A percentile compares a stretch with the other conserved stretches of the same genome.
phyloP scores from a whole-genome alignment of 164 flowering plant genomes.

The Tetrastigma voinierianum region DNA sequence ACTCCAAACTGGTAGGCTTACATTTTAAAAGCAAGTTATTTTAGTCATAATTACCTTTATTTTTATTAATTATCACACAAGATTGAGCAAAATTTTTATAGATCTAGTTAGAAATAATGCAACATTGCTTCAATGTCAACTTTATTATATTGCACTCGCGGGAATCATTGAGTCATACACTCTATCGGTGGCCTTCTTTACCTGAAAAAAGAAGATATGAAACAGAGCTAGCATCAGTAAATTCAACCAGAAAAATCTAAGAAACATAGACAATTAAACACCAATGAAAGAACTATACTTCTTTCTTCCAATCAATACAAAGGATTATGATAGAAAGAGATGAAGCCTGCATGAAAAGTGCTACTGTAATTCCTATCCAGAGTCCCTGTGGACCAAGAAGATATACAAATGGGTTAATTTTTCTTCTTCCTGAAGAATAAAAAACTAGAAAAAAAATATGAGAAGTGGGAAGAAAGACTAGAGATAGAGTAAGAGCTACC shows the following conservation, averaged over 20 bases:
- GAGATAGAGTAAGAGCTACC: conserved; percentile 15
- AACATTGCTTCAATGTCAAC: background rate
- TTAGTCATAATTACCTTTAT: too few species aligned
- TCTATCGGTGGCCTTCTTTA: conserved; percentile 21
- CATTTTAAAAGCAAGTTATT: too few species aligned
- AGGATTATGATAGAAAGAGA: conserved; percentile 12
- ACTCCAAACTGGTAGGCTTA: too few species aligned
- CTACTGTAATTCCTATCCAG: conserved; percentile 28
- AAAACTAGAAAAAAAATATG: background rate
- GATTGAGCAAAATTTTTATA: too few species aligned
- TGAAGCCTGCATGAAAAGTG: conserved; percentile 21
- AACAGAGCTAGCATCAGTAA: too few species aligned
- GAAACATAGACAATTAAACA: too few species aligned
- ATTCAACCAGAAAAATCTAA: background rate
- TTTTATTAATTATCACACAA: too few species aligned
- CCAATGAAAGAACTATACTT: conserved; percentile 16
- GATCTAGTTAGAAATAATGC: too few species aligned
- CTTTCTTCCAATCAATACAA: conserved; percentile 28
- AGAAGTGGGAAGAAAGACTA: background rate
- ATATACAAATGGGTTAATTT: background rate
- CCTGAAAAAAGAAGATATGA: conserved; percentile 6
- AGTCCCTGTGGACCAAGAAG: conserved; percentile 23
- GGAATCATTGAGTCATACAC: conserved; percentile 2
- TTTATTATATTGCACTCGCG: background rate
- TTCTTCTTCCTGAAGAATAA: background rate